Evolutionary conservation across 768 basidiomycete species (phyloP).

Genomic region (Candolleomyces eurysporus): DNA sequence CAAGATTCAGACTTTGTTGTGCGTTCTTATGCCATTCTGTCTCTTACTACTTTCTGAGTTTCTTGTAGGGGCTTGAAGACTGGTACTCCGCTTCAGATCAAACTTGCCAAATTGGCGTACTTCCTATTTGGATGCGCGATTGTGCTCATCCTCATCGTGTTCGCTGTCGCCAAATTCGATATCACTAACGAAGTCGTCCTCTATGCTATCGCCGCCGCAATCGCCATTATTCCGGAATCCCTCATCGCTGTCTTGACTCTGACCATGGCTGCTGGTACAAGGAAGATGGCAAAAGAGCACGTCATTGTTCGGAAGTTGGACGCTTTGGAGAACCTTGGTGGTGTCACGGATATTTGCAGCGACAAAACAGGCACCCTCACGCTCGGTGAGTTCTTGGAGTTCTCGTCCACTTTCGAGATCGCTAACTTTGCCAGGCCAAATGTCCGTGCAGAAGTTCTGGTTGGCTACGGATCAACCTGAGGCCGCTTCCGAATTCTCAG

Average conservation of each 20-base stretch:
- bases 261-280: constrained; percentile 57
- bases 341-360: constrained; percentile 53
- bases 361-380: constrained; percentile 69
- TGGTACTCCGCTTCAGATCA: constrained; percentile 38
- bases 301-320: constrained; percentile 64
- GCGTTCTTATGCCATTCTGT: background rate
- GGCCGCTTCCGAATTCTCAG: constrained; percentile 26
- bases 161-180: constrained; percentile 31
- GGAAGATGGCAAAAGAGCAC: constrained; percentile 53
- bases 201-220: constrained; percentile 37
- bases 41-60: background rate
- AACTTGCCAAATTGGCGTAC: constrained; percentile 34
- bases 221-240: constrained; percentile 41
- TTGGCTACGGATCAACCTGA: constrained; percentile 25
- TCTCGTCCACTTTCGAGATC: background rate
- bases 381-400: constrained; percentile 20
- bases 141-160: constrained; percentile 35
- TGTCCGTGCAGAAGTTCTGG: constrained; percentile 41
- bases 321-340: constrained; percentile 60
- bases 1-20: constrained; percentile 26
- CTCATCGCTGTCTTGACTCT: constrained; percentile 50
- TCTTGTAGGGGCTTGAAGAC: constrained; percentile 27
- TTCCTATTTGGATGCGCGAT: constrained; percentile 33
- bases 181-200: constrained; percentile 32
- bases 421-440: constrained; percentile 28